Percentiles rank a stretch among this genome's conserved stretches.
Conservation (phyloP, 2,329 filamentous ascomycete species). For the Pseudocercospora musae region DNA sequence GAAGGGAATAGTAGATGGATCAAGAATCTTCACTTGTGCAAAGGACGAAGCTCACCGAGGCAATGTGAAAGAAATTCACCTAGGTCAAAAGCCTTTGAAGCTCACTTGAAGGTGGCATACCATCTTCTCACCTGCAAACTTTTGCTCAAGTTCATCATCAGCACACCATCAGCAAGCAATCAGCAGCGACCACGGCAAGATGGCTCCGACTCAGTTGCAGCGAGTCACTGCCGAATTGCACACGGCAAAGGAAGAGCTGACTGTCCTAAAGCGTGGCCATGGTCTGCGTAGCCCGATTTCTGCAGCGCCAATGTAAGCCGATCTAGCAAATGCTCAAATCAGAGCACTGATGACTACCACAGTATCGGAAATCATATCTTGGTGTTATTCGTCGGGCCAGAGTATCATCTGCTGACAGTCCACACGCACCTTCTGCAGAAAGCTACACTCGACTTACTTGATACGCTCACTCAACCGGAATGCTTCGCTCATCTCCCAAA, state of each 20-base stretch:
- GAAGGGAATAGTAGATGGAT: neutral
- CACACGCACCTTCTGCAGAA: slow-evolving; percentile 17
- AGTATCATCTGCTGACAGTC: slow-evolving; percentile 9
- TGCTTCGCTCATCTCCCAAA: slow-evolving; percentile 13
- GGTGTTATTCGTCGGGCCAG: slow-evolving; percentile 20
- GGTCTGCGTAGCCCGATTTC: neutral
- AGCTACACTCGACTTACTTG: slow-evolving; percentile 8
- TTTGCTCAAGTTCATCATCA: neutral
- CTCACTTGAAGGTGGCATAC: neutral
- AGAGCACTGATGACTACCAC: neutral
- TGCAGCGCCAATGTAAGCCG: neutral
- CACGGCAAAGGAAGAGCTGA: neutral
- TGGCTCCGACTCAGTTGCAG: neutral
- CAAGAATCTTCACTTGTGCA: neutral
- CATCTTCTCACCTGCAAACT: neutral
- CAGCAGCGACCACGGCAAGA: neutral
- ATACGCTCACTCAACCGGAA: neutral
- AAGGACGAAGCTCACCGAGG: neutral
- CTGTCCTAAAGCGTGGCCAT: neutral
- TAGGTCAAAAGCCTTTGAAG: neutral
- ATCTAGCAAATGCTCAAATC: neutral
- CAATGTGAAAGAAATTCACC: neutral
- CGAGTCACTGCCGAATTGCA: neutral
- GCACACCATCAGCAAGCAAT: neutral
- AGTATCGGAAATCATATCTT: slow-evolving; percentile 23